phyloP scores from a whole-genome alignment of 1,284 basidiomycete species.

The Meripilus lineatus region DNA sequence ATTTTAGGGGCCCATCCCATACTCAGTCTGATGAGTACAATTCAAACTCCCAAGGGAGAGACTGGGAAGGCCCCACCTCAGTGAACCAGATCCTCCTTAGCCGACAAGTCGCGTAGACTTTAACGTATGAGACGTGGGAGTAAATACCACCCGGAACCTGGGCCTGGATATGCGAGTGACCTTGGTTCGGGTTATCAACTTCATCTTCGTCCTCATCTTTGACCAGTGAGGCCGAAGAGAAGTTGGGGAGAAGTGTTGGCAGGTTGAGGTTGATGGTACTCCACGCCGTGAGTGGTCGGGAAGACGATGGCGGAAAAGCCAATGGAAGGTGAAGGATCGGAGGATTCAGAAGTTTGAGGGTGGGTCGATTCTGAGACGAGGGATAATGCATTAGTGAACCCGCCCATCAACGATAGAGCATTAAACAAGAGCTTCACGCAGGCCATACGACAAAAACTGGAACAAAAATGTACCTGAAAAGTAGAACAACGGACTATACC shows the following conservation, averaged over 20 bases:
- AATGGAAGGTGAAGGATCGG: slow-evolving; percentile 72
- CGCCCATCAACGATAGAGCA: slow-evolving; percentile 4
- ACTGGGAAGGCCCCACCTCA: slow-evolving; percentile 46
- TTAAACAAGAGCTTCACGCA: slow-evolving; percentile 2
- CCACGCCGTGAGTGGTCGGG: slow-evolving; percentile 67
- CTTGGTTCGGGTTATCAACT: slow-evolving; percentile 10
- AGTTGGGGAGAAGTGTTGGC: slow-evolving; percentile 56
- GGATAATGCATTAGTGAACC: not conserved
- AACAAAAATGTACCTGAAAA: slow-evolving; percentile 59
- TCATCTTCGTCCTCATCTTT: slow-evolving; percentile 24
- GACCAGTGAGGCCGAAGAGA: slow-evolving; percentile 44
- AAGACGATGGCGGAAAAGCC: slow-evolving; percentile 50
- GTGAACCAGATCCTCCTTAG: slow-evolving; percentile 78
- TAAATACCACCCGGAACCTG: slow-evolving; percentile 54
- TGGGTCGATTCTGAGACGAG: slow-evolving; percentile 55
- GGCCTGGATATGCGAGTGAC: not conserved
- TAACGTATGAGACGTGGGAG: slow-evolving; percentile 64
- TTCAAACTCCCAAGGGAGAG: slow-evolving; percentile 69
- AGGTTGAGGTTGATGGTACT: slow-evolving; percentile 61
- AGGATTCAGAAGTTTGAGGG: slow-evolving; percentile 36
- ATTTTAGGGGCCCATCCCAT: too few relatives aligned
- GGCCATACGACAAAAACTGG: not conserved
- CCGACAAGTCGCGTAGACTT: slow-evolving; percentile 79
- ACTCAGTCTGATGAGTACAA: slow-evolving; percentile 25
- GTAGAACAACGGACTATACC: slow-evolving; percentile 72